phyloP scores from a whole-genome alignment of 305 asterid species.

The Andrographis paniculata region DNA sequence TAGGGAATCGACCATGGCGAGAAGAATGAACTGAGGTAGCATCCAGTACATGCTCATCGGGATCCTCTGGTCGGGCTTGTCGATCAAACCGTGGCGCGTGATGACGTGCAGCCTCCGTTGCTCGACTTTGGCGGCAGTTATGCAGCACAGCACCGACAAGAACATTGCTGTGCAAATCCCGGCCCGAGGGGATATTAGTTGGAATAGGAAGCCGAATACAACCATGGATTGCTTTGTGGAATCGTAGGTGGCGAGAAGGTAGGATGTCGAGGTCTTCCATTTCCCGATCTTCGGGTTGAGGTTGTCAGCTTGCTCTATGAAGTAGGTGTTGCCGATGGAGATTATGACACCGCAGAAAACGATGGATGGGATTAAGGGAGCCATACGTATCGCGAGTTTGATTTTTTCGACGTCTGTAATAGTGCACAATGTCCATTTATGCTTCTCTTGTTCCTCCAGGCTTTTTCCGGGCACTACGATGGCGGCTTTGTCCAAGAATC shows the following conservation, averaged over 20 bases:
- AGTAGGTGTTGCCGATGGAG: slow-evolving; percentile 32
- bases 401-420: too few relatives aligned
- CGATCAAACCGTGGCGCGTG: slow-evolving; percentile 12
- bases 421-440: too few relatives aligned
- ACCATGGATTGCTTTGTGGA: neutral
- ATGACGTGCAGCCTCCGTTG: slow-evolving; percentile 16
- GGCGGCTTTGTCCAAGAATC: too few relatives aligned
- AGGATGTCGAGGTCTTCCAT: slow-evolving; percentile 22
- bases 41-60: slow-evolving; percentile 32
- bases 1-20: slow-evolving; percentile 27
- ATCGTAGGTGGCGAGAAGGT: slow-evolving; percentile 19
- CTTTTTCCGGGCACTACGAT: too few relatives aligned
- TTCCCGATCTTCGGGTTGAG: slow-evolving; percentile 22
- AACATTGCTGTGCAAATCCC: slow-evolving; percentile 21
- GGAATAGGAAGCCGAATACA: too few relatives aligned
- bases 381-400: slow-evolving; percentile 22
- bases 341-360: slow-evolving; percentile 28
- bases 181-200: too few relatives aligned
- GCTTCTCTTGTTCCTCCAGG: too few relatives aligned
- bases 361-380: slow-evolving; percentile 30
- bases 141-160: slow-evolving; percentile 19
- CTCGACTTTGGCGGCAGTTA: slow-evolving; percentile 22
- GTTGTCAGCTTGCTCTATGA: slow-evolving; percentile 29
- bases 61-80: slow-evolving; percentile 18
- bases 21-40: slow-evolving; percentile 32